These are phyloP conservation scores for Trifolium pratense DNA, from an alignment of 306 rosid genomes.

Conservation along the genomic window DNA sequence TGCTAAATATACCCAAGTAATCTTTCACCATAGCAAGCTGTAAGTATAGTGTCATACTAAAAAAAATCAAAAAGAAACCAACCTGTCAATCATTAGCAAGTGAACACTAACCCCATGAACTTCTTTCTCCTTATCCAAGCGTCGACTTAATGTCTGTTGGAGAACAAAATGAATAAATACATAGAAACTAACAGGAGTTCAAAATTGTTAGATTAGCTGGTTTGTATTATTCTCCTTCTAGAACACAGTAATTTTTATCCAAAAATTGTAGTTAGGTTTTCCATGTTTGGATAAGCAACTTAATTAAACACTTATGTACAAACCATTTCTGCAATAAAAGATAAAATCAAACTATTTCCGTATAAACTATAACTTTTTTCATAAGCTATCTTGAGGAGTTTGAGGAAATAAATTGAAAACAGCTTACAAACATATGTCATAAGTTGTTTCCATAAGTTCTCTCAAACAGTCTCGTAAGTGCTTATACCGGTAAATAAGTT, in stretches of 20 bases:
- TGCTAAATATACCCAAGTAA: slow-evolving; percentile 12
- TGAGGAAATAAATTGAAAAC: neutral
- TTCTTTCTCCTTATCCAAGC: slow-evolving; percentile 64
- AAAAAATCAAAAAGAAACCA: slow-evolving; percentile 33
- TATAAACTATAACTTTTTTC: neutral
- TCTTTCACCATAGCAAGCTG: neutral
- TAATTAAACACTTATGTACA: neutral
- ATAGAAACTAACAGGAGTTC: neutral
- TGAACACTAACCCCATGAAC: slow-evolving; percentile 57
- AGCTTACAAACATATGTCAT: neutral
- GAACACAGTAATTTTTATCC: neutral
- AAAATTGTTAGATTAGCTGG: neutral
- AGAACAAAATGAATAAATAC: slow-evolving; percentile 12
- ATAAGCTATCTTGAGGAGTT: neutral
- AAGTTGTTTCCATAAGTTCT: neutral
- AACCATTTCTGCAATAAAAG: no score
- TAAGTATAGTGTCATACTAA: slow-evolving; percentile 1
- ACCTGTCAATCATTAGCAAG: slow-evolving; percentile 86
- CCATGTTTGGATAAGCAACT: neutral
- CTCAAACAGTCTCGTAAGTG: neutral
- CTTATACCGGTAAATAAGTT: neutral
- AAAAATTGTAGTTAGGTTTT: neutral
- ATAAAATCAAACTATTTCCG: no score
- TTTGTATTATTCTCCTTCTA: neutral
- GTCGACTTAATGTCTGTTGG: slow-evolving; percentile 65